Evolutionary conservation across 106 monocot species (phyloP).

Genomic region (Agapanthus africanus): DNA sequence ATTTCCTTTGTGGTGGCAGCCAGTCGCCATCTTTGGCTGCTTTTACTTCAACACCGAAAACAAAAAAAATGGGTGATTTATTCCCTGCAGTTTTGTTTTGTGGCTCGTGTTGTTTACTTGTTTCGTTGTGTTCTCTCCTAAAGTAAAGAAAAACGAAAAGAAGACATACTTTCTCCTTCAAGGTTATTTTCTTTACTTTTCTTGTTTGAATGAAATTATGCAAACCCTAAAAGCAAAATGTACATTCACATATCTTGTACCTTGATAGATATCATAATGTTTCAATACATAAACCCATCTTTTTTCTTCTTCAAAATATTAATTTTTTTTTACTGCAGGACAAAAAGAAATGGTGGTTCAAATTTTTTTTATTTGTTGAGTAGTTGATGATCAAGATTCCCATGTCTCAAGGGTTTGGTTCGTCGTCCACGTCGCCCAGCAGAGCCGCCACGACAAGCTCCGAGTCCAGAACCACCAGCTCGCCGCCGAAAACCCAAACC

Average conservation of each 20-base stretch:
- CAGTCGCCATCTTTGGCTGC: slow-evolving; percentile 4
- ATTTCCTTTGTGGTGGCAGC: slow-evolving; percentile 2
- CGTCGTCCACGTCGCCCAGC: slow-evolving; percentile 49
- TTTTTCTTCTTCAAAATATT: neutral
- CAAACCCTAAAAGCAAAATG: neutral
- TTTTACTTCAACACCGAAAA: neutral
- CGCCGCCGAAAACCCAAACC: neutral
- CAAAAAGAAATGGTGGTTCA: too few relatives aligned
- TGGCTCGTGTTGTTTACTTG: slow-evolving; percentile 1
- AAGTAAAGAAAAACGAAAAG: neutral
- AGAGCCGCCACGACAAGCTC: slow-evolving; percentile 71
- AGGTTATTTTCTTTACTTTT: neutral
- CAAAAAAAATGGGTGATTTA: neutral
- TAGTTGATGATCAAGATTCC: neutral
- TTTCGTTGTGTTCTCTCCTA: neutral
- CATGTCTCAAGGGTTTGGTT: slow-evolving; percentile 4
- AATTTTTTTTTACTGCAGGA: neutral
- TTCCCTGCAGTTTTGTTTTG: slow-evolving; percentile 2
- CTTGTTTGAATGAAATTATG: neutral
- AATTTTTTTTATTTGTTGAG: too few relatives aligned
- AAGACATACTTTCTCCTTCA: neutral
- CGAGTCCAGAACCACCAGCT: slow-evolving; percentile 28
- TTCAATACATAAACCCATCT: neutral
- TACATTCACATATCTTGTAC: neutral
- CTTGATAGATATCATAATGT: neutral